phyloP scores from a whole-genome alignment of 345 rosid genomes.

The Excoecaria cochinchinensis region DNA sequence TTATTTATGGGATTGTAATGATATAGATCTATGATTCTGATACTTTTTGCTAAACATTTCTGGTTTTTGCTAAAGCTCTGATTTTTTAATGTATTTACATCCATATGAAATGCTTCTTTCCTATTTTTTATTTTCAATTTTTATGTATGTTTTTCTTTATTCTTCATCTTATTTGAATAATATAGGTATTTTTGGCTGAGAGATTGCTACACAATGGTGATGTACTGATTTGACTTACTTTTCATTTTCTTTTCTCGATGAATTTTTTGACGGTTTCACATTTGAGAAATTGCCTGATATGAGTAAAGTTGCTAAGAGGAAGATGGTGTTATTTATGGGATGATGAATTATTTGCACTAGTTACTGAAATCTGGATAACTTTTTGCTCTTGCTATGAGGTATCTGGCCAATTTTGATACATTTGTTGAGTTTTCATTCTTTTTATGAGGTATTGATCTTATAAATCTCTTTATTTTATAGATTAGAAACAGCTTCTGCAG shows the following conservation, averaged over 20 bases:
- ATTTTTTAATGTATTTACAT: too few species aligned
- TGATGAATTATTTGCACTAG: background rate
- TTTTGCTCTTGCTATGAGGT: slow-evolving; percentile 64
- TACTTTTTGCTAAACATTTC: too few species aligned
- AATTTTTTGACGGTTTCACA: background rate
- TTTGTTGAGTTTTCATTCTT: background rate
- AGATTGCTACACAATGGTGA: background rate
- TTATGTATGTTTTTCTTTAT: too few species aligned
- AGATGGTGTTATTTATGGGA: background rate
- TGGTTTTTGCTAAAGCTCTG: too few species aligned
- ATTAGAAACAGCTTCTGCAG: slow-evolving; percentile 52
- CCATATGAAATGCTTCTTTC: too few species aligned
- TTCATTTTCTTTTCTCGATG: background rate
- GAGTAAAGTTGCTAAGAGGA: background rate
- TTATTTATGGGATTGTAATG: too few species aligned
- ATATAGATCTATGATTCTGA: too few species aligned
- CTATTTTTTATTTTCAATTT: too few species aligned
- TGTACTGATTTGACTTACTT: background rate
- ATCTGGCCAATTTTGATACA: slow-evolving; percentile 9
- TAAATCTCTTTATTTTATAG: slow-evolving; percentile 35
- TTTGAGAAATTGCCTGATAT: background rate
- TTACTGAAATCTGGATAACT: slow-evolving; percentile 25
- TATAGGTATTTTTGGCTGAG: background rate
- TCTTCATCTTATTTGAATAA: too few species aligned
- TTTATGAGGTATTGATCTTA: background rate